Evolutionary conservation across 139 green algal genomes (phyloP).

Genomic region (Limnomonas spitsbergensis): DNA sequence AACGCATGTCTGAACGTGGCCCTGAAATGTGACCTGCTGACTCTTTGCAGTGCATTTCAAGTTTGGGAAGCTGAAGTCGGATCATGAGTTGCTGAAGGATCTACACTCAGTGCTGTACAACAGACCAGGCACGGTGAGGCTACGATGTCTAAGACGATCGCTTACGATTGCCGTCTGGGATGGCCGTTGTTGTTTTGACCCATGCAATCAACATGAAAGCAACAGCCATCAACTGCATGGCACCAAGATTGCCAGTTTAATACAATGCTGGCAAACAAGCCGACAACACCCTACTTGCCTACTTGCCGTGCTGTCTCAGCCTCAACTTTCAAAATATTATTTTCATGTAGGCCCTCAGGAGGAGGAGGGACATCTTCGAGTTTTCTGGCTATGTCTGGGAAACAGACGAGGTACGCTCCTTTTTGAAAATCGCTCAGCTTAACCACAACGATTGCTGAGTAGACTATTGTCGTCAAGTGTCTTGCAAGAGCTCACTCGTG

Average conservation of each 20-base stretch:
- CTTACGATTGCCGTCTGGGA: too few relatives aligned
- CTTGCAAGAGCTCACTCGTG: background rate
- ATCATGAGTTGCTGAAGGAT: slow-evolving; percentile 57
- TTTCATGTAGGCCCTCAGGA: slow-evolving; percentile 45
- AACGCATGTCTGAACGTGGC: background rate
- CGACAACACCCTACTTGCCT: too few relatives aligned
- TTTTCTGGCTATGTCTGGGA: slow-evolving; percentile 64
- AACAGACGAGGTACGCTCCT: slow-evolving; percentile 25
- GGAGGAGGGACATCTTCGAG: slow-evolving; percentile 62
- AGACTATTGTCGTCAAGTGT: background rate
- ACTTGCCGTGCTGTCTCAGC: too few relatives aligned
- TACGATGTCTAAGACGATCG: background rate
- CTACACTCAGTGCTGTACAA: slow-evolving; percentile 65
- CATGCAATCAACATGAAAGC: too few relatives aligned
- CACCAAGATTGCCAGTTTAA: too few relatives aligned
- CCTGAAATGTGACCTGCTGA: background rate
- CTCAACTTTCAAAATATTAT: too few relatives aligned
- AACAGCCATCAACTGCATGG: too few relatives aligned
- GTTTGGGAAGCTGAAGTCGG: slow-evolving; percentile 58
- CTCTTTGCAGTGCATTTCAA: slow-evolving; percentile 59
- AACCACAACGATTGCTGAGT: background rate
- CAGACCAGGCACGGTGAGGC: slow-evolving; percentile 51
- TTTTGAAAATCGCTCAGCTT: background rate
- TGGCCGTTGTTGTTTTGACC: too few relatives aligned
- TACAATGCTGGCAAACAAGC: too few relatives aligned